Percentiles rank a stretch among this genome's conserved stretches.
Evolutionary conservation across 2,329 filamentous ascomycete genomes (phyloP).

Genomic region (Botrytis aclada): DNA sequence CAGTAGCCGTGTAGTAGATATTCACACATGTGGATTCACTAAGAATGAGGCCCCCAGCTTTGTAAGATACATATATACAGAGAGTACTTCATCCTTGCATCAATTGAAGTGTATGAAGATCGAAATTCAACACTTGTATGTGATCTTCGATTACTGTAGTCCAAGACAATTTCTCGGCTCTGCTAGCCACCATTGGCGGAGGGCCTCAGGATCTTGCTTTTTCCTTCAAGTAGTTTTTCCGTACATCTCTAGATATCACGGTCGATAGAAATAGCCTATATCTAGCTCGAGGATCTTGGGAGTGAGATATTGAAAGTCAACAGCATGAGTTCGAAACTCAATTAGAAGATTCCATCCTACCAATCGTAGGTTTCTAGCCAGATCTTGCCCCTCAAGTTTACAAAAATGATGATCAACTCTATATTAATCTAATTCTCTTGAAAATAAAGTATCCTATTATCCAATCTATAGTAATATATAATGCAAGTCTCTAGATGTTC

Average conservation of each 20-base stretch:
- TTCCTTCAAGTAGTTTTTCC: fast-evolving
- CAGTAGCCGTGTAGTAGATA: not conserved
- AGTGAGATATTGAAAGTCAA: not conserved
- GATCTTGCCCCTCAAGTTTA: fast-evolving
- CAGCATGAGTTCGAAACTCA: not conserved
- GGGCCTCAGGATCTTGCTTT: not conserved
- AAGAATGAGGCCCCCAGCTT: not conserved
- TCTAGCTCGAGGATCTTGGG: not conserved
- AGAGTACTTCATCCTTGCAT: not conserved
- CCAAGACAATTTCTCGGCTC: not conserved
- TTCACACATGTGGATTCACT: not conserved
- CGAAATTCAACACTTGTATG: not conserved
- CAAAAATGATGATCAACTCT: not conserved
- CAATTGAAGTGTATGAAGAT: not conserved
- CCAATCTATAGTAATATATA: fast-evolving
- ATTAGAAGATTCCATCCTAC: not conserved
- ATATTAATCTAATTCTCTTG: not conserved
- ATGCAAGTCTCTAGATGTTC: not conserved
- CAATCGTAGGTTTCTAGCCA: not conserved
- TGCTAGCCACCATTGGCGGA: not conserved
- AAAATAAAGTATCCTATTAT: not conserved
- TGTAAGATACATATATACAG: not conserved
- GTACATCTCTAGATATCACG: not conserved
- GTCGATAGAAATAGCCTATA: not conserved
- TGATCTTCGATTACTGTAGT: not conserved